phyloP scores from a whole-genome alignment of 2,329 filamentous ascomycete genomes.

The Cylindrodendrum hubeiense region DNA sequence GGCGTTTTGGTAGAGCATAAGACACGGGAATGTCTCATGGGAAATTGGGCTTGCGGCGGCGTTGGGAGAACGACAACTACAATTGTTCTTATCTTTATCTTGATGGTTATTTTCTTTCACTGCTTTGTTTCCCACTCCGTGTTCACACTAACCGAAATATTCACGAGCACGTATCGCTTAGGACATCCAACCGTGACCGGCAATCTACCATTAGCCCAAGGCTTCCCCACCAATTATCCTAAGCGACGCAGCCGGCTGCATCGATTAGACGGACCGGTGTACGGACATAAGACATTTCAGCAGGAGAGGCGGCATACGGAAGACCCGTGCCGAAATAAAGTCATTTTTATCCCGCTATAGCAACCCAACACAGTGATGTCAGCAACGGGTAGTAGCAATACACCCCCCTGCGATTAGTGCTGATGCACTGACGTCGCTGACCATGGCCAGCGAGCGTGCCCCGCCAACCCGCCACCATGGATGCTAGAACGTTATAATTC shows the following conservation, averaged over 20 bases:
- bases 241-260: background rate
- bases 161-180: background rate
- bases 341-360: background rate
- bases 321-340: background rate
- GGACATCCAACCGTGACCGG: background rate
- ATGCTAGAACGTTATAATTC: slow-evolving; percentile 24
- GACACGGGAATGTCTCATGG: slow-evolving; percentile 13
- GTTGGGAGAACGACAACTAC: slow-evolving; percentile 15
- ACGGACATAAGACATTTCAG: background rate
- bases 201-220: background rate
- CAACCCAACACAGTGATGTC: slow-evolving; percentile 27
- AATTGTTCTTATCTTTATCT: background rate
- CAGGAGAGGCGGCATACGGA: background rate
- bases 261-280: background rate
- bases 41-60: slow-evolving; percentile 22
- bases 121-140: background rate
- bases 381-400: slow-evolving; percentile 11
- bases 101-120: background rate
- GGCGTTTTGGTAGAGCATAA: slow-evolving; percentile 31
- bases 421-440: slow-evolving; percentile 42
- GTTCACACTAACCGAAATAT: background rate
- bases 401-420: slow-evolving; percentile 31
- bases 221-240: background rate
- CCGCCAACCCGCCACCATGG: slow-evolving; percentile 41
- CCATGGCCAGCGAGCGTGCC: slow-evolving; percentile 33